phyloP scores from a whole-genome alignment of 441 rosid genomes.

The Adansonia rubrostipa region DNA sequence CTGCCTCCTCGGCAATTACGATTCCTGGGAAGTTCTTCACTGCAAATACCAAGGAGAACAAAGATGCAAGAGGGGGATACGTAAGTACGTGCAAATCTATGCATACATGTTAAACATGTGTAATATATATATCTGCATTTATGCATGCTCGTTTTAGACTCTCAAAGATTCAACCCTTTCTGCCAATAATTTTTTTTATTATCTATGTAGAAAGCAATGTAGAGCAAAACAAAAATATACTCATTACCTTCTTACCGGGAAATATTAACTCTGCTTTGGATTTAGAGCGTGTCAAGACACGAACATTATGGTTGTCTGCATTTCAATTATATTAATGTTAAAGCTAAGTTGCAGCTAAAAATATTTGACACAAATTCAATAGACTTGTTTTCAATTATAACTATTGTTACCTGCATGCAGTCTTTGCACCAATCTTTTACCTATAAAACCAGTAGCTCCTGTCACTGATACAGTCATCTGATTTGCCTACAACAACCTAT shows the following conservation, averaged over 20 bases:
- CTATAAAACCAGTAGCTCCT: constrained; percentile 97
- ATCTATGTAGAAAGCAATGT: constrained; percentile 1
- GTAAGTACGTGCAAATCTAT: background rate
- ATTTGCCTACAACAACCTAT: constrained; percentile 47
- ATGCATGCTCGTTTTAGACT: background rate
- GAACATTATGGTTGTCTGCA: constrained; percentile 63
- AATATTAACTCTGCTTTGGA: constrained; percentile 82
- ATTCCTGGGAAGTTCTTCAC: constrained; percentile 77
- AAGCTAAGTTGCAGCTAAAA: background rate
- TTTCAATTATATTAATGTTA: constrained; percentile 1
- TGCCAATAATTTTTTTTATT: constrained; percentile 7
- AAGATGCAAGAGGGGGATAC: constrained; percentile 19
- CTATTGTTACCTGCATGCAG: constrained; percentile 66
- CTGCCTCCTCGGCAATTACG: constrained; percentile 68
- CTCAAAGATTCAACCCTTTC: constrained; percentile 15
- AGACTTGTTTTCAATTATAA: background rate
- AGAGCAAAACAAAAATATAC: constrained; percentile 24
- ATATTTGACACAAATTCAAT: background rate
- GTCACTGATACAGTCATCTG: constrained; percentile 85
- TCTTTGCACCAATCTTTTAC: constrained; percentile 81
- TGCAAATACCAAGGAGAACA: constrained; percentile 35
- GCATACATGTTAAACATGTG: background rate
- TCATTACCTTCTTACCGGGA: constrained; percentile 99
- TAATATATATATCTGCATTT: background rate
- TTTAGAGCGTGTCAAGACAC: constrained; percentile 33